Percentiles rank a stretch among this genome's conserved stretches.
Evolutionary conservation across 2,329 filamentous ascomycete genomes (phyloP).

Genomic region (Chrysosporium queenslandicum): DNA sequence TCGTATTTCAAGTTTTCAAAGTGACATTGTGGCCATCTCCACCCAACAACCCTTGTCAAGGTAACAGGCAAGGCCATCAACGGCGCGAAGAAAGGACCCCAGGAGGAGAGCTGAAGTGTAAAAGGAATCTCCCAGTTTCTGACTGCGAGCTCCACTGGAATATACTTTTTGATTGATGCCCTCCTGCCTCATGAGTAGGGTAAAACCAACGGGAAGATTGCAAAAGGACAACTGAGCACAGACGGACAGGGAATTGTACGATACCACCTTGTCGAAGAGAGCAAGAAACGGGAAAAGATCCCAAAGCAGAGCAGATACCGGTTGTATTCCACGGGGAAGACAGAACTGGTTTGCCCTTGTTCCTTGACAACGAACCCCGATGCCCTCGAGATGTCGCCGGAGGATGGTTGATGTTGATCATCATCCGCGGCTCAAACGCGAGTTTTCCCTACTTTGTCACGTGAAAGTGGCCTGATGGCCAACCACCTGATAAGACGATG

Average conservation of each 20-base stretch:
- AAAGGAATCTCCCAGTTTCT: neutral
- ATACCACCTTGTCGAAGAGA: conserved; percentile 3
- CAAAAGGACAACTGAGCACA: neutral
- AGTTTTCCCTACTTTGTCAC: neutral
- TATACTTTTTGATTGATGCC: neutral
- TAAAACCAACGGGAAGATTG: neutral
- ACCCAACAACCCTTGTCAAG: conserved; percentile 6
- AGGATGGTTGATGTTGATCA: neutral
- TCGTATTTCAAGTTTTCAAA: conserved; percentile 5
- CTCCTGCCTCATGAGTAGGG: neutral
- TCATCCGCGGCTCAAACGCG: neutral
- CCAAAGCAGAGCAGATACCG: too few species aligned
- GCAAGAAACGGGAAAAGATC: neutral
- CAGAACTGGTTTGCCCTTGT: neutral
- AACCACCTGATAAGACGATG: neutral
- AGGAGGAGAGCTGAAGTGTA: neutral
- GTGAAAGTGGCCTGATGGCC: neutral
- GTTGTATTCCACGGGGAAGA: neutral
- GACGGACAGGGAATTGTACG: neutral
- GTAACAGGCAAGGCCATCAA: conserved; percentile 1
- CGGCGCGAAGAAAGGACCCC: neutral
- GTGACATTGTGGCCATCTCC: conserved; percentile 7
- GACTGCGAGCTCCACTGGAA: neutral
- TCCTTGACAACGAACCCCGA: neutral
- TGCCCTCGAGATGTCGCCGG: neutral